phyloP scores from a whole-genome alignment of 139 green algal genomes.

The Tetraselmis striata region DNA sequence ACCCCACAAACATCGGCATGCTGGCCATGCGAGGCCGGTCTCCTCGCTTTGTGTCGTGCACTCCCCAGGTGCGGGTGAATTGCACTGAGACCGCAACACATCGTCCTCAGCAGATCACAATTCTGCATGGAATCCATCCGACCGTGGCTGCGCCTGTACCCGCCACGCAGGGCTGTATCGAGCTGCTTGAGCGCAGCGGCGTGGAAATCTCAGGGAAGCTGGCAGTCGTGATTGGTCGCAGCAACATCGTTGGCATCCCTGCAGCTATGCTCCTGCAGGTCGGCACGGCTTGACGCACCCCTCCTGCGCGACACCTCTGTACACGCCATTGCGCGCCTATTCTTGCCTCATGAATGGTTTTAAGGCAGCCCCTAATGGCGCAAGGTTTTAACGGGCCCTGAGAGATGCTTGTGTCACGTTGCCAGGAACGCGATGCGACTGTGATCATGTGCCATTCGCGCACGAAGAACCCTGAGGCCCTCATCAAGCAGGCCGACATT shows the following conservation, averaged over 20 bases:
- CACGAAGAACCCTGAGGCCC: neutral
- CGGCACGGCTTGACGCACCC: no score
- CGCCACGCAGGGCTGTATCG: constrained; percentile 74
- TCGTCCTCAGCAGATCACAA: constrained; percentile 21
- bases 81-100: no score
- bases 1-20: constrained; percentile 84
- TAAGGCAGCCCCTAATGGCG: no score
- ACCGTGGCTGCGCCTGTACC: no score
- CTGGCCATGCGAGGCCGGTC: constrained; percentile 65
- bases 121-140: no score
- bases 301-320: no score
- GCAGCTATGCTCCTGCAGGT: constrained; percentile 75
- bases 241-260: constrained; percentile 90
- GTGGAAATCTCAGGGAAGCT: constrained; percentile 58
- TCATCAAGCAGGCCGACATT: constrained; percentile 77
- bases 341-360: no score
- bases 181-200: constrained; percentile 72
- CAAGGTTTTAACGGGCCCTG: no score
- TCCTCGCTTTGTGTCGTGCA: constrained; percentile 79
- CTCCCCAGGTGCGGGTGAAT: constrained; percentile 48
- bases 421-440: constrained; percentile 5
- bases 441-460: neutral
- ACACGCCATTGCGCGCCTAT: no score
- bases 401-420: no score
- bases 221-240: constrained; percentile 84